Conservation (phyloP, 345 rosid genomes). For the Gossypium mustelinum region DNA sequence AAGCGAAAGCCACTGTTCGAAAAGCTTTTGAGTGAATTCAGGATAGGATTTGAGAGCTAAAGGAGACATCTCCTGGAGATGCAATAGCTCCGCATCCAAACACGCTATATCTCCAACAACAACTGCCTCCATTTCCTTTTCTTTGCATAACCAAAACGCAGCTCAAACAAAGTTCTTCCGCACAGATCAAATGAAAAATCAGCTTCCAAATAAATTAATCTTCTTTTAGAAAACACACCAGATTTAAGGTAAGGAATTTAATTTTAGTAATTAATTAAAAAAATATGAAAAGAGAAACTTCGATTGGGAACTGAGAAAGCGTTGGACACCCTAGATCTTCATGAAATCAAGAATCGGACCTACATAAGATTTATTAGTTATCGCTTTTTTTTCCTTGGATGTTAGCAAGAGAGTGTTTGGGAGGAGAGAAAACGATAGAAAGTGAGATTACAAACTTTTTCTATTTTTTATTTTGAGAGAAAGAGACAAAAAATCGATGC, state of each 20-base stretch:
- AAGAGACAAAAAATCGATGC: slow-evolving; percentile 27
- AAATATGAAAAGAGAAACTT: slow-evolving; percentile 10
- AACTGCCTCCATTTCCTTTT: slow-evolving; percentile 38
- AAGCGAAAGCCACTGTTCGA: slow-evolving; percentile 92
- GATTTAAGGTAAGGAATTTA: neutral
- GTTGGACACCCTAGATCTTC: slow-evolving; percentile 44
- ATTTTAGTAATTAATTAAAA: neutral
- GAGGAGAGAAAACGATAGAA: slow-evolving; percentile 19
- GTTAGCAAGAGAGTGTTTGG: slow-evolving; percentile 15
- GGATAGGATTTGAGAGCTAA: slow-evolving; percentile 67
- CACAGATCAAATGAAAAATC: slow-evolving; percentile 10
- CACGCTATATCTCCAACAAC: slow-evolving; percentile 51
- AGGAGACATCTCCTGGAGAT: slow-evolving; percentile 78
- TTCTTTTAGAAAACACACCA: neutral
- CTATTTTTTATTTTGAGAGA: neutral
- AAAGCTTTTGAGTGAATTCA: slow-evolving; percentile 66
- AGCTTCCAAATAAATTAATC: neutral
- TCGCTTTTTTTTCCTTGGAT: neutral
- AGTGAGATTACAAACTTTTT: neutral
- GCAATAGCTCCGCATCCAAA: slow-evolving; percentile 79
- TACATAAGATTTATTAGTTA: neutral
- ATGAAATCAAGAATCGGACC: slow-evolving; percentile 1
- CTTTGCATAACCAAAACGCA: slow-evolving; percentile 24
- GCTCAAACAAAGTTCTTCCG: slow-evolving; percentile 11
- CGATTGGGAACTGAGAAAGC: slow-evolving; percentile 23